Evolutionary conservation across 345 rosid species (phyloP).

Genomic region (Brassica cretica): DNA sequence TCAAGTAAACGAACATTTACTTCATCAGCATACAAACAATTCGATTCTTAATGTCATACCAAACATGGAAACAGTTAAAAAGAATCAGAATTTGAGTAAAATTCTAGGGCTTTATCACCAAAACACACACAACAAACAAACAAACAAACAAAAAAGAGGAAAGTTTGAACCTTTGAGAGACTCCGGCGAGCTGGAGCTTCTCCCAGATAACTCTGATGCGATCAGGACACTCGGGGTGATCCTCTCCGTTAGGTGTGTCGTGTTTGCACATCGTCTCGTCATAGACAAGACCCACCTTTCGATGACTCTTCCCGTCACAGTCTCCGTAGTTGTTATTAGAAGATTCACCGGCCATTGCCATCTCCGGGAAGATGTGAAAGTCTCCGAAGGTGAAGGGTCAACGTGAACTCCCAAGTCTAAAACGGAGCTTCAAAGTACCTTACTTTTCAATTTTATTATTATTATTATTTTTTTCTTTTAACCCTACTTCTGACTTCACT

Average conservation of each 20-base stretch:
- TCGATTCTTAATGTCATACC: not conserved
- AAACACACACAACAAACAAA: not conserved
- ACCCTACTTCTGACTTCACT: not conserved
- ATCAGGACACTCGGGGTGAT: conserved; percentile 76
- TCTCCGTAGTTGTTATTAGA: not conserved
- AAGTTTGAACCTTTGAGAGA: conserved; percentile 57
- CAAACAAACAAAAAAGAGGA: conserved; percentile 27
- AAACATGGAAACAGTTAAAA: conserved; percentile 7
- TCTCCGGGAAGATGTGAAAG: not conserved
- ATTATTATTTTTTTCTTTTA: not conserved
- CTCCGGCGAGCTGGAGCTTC: conserved; percentile 60
- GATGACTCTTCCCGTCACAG: conserved; percentile 19
- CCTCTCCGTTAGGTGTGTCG: conserved; percentile 59
- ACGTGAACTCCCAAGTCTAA: not conserved
- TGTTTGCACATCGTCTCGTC: conserved; percentile 91
- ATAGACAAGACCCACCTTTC: conserved; percentile 70
- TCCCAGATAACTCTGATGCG: conserved; percentile 79
- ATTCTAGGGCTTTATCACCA: conserved; percentile 26
- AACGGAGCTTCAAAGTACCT: not conserved
- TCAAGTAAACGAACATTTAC: not conserved
- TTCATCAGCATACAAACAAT: not conserved
- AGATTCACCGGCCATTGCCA: conserved; percentile 8
- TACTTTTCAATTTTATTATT: not conserved
- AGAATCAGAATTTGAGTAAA: conserved; percentile 12
- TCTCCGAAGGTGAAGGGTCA: not conserved